Evolutionary conservation across 2,329 filamentous ascomycete genomes (phyloP).

Genomic region (Scortechinia acanthostroma): DNA sequence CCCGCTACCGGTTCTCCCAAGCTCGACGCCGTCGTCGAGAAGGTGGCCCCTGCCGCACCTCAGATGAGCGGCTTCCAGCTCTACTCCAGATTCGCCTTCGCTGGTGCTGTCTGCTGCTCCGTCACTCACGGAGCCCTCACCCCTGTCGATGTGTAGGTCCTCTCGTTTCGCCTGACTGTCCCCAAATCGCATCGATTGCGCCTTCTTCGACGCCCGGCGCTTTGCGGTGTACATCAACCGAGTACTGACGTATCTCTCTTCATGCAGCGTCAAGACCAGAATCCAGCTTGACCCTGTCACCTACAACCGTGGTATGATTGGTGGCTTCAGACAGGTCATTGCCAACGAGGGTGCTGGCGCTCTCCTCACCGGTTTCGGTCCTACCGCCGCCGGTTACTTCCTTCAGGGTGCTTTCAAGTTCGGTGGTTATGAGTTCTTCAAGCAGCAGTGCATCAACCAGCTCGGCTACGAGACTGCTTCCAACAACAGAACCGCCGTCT

Average conservation of each 20-base stretch:
- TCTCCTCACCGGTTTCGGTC: constrained; percentile 77
- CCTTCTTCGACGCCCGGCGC: constrained; percentile 15
- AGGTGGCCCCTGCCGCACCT: too few species aligned
- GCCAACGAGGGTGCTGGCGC: constrained; percentile 77
- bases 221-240: constrained; percentile 8
- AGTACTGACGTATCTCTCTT: constrained; percentile 8
- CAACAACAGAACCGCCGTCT: constrained; percentile 75
- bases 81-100: constrained; percentile 94
- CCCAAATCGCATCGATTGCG: constrained; percentile 8
- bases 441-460: constrained; percentile 78
- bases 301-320: constrained; percentile 83
- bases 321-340: constrained; percentile 81
- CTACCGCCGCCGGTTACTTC: constrained; percentile 86
- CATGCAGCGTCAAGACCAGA: constrained; percentile 81
- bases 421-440: constrained; percentile 93
- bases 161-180: constrained; percentile 4
- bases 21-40: too few species aligned
- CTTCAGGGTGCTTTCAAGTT: constrained; percentile 90
- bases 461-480: constrained; percentile 72
- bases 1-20: too few species aligned
- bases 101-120: constrained; percentile 95
- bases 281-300: constrained; percentile 86
- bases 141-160: constrained; percentile 93
- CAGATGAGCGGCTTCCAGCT: constrained; percentile 33
- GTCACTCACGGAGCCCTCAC: constrained; percentile 95